Percentiles rank a stretch among this genome's conserved stretches.
Evolutionary conservation across 305 asterid genomes (phyloP).

Genomic region (Fraxinus dipetala): DNA sequence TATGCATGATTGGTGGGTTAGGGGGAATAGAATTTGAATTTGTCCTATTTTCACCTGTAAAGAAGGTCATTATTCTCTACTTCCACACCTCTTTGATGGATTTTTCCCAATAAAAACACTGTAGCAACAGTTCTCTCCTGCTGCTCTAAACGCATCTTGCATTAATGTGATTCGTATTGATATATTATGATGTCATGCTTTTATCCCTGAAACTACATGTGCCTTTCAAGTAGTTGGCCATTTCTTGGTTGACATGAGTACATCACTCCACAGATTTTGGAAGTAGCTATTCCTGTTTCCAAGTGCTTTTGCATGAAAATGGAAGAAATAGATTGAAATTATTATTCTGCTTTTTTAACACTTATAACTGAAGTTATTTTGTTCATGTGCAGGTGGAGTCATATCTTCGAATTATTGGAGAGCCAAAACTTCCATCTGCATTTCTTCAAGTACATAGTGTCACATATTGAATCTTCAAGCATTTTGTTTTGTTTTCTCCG

Average conservation of each 20-base stretch:
- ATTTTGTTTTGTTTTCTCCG: background rate
- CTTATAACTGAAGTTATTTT: slow-evolving; percentile 26
- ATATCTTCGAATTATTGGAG: slow-evolving; percentile 77
- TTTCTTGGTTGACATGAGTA: background rate
- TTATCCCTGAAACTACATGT: background rate
- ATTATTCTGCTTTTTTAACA: slow-evolving; percentile 23
- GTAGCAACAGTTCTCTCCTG: background rate
- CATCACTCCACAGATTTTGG: slow-evolving; percentile 9
- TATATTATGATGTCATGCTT: background rate
- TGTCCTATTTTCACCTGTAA: background rate
- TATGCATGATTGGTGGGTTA: background rate
- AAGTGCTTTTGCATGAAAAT: slow-evolving; percentile 1
- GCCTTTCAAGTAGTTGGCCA: background rate
- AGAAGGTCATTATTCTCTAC: background rate
- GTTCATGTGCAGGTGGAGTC: slow-evolving; percentile 82
- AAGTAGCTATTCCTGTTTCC: background rate
- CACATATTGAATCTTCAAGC: background rate
- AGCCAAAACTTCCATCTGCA: slow-evolving; percentile 96
- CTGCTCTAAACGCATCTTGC: background rate
- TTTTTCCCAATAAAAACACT: background rate
- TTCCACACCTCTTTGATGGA: background rate
- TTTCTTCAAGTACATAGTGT: slow-evolving; percentile 71
- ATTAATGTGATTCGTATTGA: background rate
- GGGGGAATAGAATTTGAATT: background rate
- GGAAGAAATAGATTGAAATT: slow-evolving; percentile 8